phyloP scores from a whole-genome alignment of 2,329 filamentous ascomycete genomes.

The Exserohilum rostratum region DNA sequence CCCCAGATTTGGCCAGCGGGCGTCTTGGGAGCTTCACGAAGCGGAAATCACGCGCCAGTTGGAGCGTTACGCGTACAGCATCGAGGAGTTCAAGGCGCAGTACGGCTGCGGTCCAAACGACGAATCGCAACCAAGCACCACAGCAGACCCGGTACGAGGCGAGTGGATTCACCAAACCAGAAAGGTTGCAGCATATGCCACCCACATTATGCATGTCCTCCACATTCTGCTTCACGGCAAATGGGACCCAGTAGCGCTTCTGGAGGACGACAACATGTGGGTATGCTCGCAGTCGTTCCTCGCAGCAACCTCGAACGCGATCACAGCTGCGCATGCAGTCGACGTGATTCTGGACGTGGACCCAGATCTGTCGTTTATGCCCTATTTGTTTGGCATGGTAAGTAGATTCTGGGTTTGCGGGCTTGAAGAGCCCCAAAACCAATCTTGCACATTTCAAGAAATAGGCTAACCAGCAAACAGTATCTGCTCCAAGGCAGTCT shows the following conservation, averaged over 20 bases:
- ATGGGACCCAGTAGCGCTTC: conserved; percentile 89
- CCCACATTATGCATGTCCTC: conserved; percentile 91
- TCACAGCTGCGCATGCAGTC: conserved; percentile 86
- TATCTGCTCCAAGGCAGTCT: conserved; percentile 91
- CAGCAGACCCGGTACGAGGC: conserved; percentile 54
- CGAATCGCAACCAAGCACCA: conserved; percentile 43
- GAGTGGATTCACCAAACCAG: conserved; percentile 84
- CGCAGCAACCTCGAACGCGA: conserved; percentile 83
- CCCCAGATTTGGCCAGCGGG: conserved; percentile 77
- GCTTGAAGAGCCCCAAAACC: background rate
- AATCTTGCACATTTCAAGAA: background rate
- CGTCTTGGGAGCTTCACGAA: conserved; percentile 78
- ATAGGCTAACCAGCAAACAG: conserved; percentile 19
- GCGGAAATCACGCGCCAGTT: conserved; percentile 81
- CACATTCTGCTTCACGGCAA: conserved; percentile 89
- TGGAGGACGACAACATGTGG: conserved; percentile 92
- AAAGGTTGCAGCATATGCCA: conserved; percentile 87
- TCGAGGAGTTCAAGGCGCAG: conserved; percentile 69
- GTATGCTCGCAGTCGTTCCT: conserved; percentile 89
- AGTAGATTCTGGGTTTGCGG: conserved; percentile 36
- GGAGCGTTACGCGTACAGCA: conserved; percentile 78
- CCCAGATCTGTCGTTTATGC: conserved; percentile 91
- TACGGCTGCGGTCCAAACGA: conserved; percentile 46
- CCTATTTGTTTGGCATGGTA: conserved; percentile 87
- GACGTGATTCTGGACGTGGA: conserved; percentile 87